These are phyloP conservation scores for Thalassia testudinum DNA, from an alignment of 116 monocot species.

Conservation along the genomic window DNA sequence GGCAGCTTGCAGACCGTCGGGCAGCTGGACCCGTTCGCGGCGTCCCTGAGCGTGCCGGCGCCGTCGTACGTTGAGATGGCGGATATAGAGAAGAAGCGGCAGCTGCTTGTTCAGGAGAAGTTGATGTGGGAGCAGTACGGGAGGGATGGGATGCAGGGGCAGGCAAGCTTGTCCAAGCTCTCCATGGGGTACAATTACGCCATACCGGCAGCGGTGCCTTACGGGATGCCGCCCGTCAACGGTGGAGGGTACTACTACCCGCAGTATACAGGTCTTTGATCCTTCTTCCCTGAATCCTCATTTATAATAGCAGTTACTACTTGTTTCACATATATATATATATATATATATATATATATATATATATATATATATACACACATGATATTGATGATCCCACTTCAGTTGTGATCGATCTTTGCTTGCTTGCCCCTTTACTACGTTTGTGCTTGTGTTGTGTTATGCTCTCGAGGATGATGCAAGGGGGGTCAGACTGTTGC, in stretches of 20 bases:
- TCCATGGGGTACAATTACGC: constrained; percentile 14
- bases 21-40: constrained; percentile 65
- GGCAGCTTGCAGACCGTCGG: constrained; percentile 46
- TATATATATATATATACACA: too few relatives aligned
- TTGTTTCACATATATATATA: too few relatives aligned
- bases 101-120: constrained; percentile 55
- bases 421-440: too few relatives aligned
- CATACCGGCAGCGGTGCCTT: constrained; percentile 11
- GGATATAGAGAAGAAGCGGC: constrained; percentile 83
- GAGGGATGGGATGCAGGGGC: constrained; percentile 76
- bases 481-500: too few relatives aligned
- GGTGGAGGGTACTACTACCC: constrained; percentile 6
- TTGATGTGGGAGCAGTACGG: constrained; percentile 76
- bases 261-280: too few relatives aligned
- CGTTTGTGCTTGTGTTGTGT: too few relatives aligned
- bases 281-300: too few relatives aligned
- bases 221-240: constrained; percentile 43
- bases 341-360: too few relatives aligned
- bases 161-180: constrained; percentile 44
- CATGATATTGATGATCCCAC: too few relatives aligned
- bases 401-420: too few relatives aligned
- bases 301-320: too few relatives aligned
- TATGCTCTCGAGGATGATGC: too few relatives aligned
- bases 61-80: constrained; percentile 88
- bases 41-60: constrained; percentile 49